Conservation (phyloP, 805 yeast genomes). For the Limtongia smithiae region DNA sequence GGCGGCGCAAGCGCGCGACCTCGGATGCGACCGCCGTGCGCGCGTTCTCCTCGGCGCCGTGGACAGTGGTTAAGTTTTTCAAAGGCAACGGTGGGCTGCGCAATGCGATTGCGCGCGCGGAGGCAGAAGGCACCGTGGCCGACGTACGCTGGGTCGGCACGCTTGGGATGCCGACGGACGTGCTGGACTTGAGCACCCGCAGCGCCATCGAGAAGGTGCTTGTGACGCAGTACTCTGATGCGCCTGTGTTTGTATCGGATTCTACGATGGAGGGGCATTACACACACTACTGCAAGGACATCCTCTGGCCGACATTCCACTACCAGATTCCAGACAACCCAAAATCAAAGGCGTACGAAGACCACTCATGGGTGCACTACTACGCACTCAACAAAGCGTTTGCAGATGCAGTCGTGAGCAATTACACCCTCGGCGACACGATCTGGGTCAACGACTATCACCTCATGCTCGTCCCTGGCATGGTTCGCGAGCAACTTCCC, state of each 20-base stretch:
- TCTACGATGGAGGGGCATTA: conserved; percentile 85
- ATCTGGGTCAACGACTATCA: conserved; percentile 97
- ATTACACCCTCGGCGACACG: conserved; percentile 66
- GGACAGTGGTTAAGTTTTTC: conserved; percentile 65
- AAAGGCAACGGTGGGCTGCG: conserved; percentile 86
- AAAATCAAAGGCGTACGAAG: conserved; percentile 89
- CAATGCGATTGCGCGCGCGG: conserved; percentile 72
- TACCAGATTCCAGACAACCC: conserved; percentile 96
- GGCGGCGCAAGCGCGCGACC: conserved; percentile 9
- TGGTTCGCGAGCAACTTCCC: conserved; percentile 75
- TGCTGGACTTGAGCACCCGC: conserved; percentile 57
- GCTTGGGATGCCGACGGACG: conserved; percentile 85
- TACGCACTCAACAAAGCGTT: conserved; percentile 67
- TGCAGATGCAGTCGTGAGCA: conserved; percentile 68
- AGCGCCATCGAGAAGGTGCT: conserved; percentile 47
- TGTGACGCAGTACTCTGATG: conserved; percentile 50
- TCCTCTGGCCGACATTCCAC: conserved; percentile 91
- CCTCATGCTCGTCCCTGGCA: conserved; percentile 74
- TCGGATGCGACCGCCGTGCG: conserved; percentile 2
- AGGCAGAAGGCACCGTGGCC: conserved; percentile 37
- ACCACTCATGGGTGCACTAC: conserved; percentile 89
- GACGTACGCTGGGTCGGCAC: conserved; percentile 79
- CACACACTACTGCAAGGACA: conserved; percentile 85
- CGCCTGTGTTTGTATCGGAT: conserved; percentile 72
- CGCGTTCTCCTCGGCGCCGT: conserved; percentile 42